These are phyloP conservation scores for Phoenix dactylifera DNA, from an alignment of 176 grass and related monocot genomes.

Conservation along the genomic window DNA sequence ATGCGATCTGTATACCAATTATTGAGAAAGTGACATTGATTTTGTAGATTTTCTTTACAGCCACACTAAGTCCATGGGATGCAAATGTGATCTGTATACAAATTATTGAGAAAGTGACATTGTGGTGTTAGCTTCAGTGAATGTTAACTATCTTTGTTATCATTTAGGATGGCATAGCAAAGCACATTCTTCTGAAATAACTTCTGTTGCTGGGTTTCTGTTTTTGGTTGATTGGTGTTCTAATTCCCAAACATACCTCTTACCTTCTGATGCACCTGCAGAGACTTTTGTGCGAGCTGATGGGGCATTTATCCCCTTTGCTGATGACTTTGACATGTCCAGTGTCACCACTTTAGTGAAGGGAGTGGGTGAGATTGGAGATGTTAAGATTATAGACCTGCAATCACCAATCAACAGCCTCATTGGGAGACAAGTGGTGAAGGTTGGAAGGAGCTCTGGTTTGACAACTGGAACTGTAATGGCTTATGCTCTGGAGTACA, in stretches of 20 bases:
- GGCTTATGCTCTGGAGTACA: constrained; percentile 93
- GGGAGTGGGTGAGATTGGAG: constrained; percentile 69
- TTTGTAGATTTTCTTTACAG: no score
- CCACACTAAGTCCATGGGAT: no score
- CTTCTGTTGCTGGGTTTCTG: no score
- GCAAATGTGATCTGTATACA: no score
- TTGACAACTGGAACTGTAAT: constrained; percentile 81
- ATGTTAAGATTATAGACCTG: constrained; percentile 77
- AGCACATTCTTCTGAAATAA: no score
- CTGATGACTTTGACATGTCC: constrained; percentile 74
- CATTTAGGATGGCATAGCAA: no score
- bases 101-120: no score
- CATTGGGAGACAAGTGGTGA: constrained; percentile 74
- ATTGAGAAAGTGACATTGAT: no score
- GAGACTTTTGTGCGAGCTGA: constrained; percentile 99
- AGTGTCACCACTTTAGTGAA: constrained; percentile 70
- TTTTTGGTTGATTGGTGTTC: neutral
- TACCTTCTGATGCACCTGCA: constrained; percentile 35
- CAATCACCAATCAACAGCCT: constrained; percentile 73
- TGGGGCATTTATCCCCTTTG: constrained; percentile 88
- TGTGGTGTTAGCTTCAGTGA: no score
- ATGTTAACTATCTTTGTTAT: no score
- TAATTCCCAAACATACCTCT: constrained; percentile 51
- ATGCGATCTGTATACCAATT: no score
- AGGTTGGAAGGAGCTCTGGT: constrained; percentile 90